Evolutionary conservation across 495 filamentous ascomycete species (phyloP).

Genomic region (Lepraria neglecta): DNA sequence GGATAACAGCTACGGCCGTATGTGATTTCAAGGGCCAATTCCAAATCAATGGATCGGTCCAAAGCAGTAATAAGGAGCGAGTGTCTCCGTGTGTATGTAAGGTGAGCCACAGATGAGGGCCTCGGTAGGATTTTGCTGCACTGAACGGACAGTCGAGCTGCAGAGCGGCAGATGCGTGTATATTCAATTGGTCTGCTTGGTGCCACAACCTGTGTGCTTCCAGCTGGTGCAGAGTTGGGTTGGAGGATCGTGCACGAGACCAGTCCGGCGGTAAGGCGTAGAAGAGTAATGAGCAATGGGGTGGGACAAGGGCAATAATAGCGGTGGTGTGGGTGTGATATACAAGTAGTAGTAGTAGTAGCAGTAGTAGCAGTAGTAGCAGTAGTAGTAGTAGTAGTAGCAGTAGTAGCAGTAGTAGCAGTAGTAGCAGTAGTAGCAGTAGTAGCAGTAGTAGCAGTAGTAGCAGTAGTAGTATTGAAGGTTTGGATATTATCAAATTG

Average conservation of each 20-base stretch:
- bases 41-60: constrained; percentile 17
- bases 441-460: background rate
- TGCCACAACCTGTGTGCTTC: background rate
- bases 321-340: background rate
- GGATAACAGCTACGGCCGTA: background rate
- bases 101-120: background rate
- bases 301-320: background rate
- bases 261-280: background rate
- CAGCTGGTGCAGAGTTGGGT: background rate
- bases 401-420: too few species aligned
- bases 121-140: background rate
- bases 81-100: background rate
- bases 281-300: background rate
- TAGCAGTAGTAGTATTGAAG: background rate
- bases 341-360: background rate
- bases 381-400: background rate
- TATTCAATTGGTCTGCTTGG: constrained; percentile 8
- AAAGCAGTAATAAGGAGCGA: constrained; percentile 12
- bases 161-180: constrained; percentile 8
- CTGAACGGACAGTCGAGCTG: constrained; percentile 3
- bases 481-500: background rate
- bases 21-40: constrained; percentile 5
- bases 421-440: background rate
- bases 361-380: background rate
- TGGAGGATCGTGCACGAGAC: constrained; percentile 4